These are phyloP conservation scores for Chlorella ohadii DNA, from an alignment of 139 green algal genomes.

Conservation along the genomic window DNA sequence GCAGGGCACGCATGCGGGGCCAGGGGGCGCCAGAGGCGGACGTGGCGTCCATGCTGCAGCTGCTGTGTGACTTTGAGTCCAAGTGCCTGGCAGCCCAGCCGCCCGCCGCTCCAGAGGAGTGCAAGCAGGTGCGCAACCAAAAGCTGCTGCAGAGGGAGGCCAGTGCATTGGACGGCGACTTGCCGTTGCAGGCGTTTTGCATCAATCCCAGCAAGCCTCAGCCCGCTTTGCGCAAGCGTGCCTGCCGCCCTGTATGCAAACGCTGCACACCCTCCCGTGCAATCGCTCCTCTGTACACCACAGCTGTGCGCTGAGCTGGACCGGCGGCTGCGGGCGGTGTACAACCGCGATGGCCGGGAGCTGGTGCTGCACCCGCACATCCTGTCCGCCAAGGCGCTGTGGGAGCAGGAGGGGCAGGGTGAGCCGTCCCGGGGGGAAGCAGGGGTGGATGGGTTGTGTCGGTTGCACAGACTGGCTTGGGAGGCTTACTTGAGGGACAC, in stretches of 20 bases:
- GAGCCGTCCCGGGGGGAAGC: background rate
- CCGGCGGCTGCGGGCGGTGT: conserved; percentile 11
- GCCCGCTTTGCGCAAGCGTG: no score
- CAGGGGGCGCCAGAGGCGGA: background rate
- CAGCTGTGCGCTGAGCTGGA: conserved; percentile 14
- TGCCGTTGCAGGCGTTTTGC: no score
- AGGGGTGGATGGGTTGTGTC: background rate
- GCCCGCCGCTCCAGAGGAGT: background rate
- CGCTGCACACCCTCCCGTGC: no score
- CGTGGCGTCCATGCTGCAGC: conserved; percentile 4
- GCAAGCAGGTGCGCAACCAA: conserved; percentile 6
- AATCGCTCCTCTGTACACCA: no score
- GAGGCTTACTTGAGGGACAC: no score
- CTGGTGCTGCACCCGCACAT: conserved; percentile 36
- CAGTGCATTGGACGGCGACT: no score
- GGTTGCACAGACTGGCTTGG: background rate
- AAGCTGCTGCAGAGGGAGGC: no score
- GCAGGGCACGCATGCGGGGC: conserved; percentile 15
- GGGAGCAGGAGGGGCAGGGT: conserved; percentile 28
- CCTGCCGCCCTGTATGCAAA: no score
- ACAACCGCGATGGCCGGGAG: background rate
- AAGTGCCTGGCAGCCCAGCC: conserved; percentile 21
- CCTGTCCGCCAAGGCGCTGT: background rate
- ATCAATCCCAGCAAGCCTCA: no score
- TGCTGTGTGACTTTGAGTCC: conserved; percentile 18